Evolutionary conservation across 192 early-diverging fungal genomes (phyloP).

Genomic region (Dispira simplex): DNA sequence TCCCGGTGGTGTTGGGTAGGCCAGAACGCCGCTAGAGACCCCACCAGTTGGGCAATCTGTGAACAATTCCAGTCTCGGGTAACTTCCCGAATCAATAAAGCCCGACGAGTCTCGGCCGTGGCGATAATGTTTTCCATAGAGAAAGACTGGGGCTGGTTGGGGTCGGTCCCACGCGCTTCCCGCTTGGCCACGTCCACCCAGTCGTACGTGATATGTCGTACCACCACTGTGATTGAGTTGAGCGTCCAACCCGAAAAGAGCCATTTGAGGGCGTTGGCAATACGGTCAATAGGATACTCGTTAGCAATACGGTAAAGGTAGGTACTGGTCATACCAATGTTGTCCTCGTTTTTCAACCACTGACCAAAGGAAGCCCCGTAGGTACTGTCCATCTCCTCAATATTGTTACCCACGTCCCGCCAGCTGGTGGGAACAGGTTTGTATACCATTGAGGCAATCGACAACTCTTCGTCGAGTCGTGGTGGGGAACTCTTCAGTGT

Average conservation of each 20-base stretch:
- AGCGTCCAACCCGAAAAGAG: constrained; percentile 55
- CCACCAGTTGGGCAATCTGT: constrained; percentile 31
- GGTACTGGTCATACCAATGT: constrained; percentile 48
- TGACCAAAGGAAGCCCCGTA: constrained; percentile 63
- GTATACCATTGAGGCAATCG: neutral
- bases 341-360: constrained; percentile 61
- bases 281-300: constrained; percentile 54
- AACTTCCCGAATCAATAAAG: constrained; percentile 28
- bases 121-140: constrained; percentile 18
- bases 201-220: constrained; percentile 53
- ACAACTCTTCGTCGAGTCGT: neutral
- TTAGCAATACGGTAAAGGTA: constrained; percentile 60
- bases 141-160: too few species aligned
- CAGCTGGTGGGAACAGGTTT: constrained; percentile 17
- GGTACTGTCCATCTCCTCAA: constrained; percentile 56
- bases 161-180: neutral
- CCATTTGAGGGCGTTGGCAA: constrained; percentile 61
- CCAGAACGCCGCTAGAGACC: constrained; percentile 23
- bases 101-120: constrained; percentile 26
- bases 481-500: neutral
- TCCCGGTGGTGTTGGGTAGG: constrained; percentile 19
- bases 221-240: constrained; percentile 48
- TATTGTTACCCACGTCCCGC: constrained; percentile 56
- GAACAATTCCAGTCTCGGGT: constrained; percentile 32
- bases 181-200: constrained; percentile 27